Percentiles rank a stretch among this genome's conserved stretches.
These are phyloP conservation scores for Uronychia setigera DNA, from an alignment of 73 alveolate species.

Conservation along the genomic window DNA sequence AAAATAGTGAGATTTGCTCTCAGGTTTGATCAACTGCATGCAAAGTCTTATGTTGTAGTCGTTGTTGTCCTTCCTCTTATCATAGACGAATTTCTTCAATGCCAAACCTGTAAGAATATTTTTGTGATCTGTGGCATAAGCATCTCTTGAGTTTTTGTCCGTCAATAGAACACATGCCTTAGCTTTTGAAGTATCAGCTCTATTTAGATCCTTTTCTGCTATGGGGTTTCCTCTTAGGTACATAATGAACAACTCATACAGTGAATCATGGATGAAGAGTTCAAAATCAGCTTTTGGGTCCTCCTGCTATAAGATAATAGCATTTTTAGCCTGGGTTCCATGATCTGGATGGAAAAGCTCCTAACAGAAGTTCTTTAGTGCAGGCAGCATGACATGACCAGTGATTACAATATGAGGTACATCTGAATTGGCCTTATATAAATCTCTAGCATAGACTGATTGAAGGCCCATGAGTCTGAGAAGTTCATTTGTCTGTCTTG, in stretches of 20 bases:
- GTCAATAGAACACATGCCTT: constrained; percentile 91
- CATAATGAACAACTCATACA: constrained; percentile 83
- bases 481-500: constrained; percentile 86
- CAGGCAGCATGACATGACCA: constrained; percentile 83
- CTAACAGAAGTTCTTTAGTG: constrained; percentile 88
- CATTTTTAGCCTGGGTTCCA: constrained; percentile 91
- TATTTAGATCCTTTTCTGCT: constrained; percentile 71
- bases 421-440: constrained; percentile 77
- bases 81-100: constrained; percentile 89
- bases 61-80: constrained; percentile 44
- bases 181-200: constrained; percentile 91
- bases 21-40: constrained; percentile 96
- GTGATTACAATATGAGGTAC: constrained; percentile 89
- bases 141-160: constrained; percentile 86
- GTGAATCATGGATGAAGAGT: constrained; percentile 79
- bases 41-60: constrained; percentile 69
- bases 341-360: constrained; percentile 97
- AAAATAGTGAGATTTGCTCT: constrained; percentile 87
- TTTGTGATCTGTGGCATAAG: constrained; percentile 91
- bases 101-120: constrained; percentile 92
- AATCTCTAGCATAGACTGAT: constrained; percentile 81
- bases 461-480: constrained; percentile 78
- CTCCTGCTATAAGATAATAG: constrained; percentile 78
- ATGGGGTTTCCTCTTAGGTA: constrained; percentile 87
- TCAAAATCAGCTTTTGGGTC: constrained; percentile 93